A percentile compares a stretch with the other conserved stretches of the same genome.
Conservation (phyloP, 225 moss, liverwort and hornwort species). For the Rhytidiadelphus loreus region DNA sequence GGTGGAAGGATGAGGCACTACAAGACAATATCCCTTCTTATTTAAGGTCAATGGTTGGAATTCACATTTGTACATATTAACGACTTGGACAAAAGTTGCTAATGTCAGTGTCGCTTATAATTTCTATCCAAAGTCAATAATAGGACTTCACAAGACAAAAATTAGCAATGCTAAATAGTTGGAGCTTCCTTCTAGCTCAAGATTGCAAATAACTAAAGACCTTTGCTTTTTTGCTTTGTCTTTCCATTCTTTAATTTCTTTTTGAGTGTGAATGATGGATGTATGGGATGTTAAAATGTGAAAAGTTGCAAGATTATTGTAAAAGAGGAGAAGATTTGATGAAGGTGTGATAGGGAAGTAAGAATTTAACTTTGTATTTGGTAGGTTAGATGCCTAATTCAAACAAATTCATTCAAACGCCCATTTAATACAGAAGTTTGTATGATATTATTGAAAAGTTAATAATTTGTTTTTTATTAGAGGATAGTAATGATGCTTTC, state of each 20-base stretch:
- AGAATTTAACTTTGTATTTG: background rate
- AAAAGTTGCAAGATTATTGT: accelerated
- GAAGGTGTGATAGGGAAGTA: background rate
- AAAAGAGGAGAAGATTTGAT: background rate
- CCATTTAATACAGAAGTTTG: background rate
- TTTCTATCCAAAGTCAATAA: accelerated
- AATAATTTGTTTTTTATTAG: background rate
- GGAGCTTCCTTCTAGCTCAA: too few species aligned
- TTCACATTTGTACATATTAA: background rate
- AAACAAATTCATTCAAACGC: background rate
- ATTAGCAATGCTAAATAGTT: background rate
- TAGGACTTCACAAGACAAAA: background rate
- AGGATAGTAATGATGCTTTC: background rate
- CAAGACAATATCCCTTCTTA: background rate
- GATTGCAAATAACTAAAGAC: too few species aligned
- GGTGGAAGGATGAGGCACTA: background rate
- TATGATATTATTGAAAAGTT: background rate
- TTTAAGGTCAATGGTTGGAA: background rate
- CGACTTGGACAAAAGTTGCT: accelerated
- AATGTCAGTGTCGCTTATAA: background rate
- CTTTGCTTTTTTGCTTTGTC: background rate
- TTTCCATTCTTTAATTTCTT: background rate
- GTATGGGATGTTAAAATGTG: background rate
- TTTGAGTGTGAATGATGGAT: background rate
- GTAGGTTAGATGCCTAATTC: background rate